Conservation (phyloP, 257 asterid species). For the Haberlea rhodopensis region DNA sequence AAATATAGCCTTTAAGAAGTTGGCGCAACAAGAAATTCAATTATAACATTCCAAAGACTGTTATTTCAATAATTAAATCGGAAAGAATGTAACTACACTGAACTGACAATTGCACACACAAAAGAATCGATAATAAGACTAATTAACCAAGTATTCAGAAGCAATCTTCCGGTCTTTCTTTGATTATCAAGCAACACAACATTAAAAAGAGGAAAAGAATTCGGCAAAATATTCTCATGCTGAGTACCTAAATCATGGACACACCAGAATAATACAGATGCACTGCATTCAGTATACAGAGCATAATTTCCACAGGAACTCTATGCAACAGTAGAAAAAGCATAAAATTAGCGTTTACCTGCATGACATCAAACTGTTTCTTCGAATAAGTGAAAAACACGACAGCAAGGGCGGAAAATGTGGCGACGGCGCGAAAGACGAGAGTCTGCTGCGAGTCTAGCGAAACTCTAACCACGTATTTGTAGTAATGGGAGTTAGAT, state of each 20-base stretch:
- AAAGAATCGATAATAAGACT: no score
- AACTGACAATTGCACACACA: no score
- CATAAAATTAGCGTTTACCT: conserved; percentile 36
- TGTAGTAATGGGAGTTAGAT: conserved; percentile 32
- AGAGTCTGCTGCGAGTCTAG: conserved; percentile 56
- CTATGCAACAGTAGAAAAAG: neutral
- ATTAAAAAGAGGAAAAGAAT: no score
- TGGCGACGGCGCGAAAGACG: conserved; percentile 44
- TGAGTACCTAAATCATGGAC: no score
- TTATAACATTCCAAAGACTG: no score
- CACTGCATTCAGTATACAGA: neutral
- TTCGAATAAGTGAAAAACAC: conserved; percentile 38
- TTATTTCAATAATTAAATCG: no score
- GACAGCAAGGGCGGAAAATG: conserved; percentile 56
- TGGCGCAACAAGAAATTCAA: no score
- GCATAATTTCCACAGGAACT: conserved; percentile 3
- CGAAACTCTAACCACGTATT: conserved; percentile 51
- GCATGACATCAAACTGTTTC: conserved; percentile 31
- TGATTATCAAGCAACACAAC: neutral
- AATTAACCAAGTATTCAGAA: neutral
- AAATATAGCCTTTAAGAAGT: no score
- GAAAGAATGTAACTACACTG: neutral
- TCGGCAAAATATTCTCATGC: neutral
- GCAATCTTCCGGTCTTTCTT: neutral
- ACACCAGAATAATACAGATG: neutral